A percentile compares a stretch with the other conserved stretches of the same genome.
Evolutionary conservation across 371 early-diverging fungal species (phyloP).

Genomic region (Mortierella sp.): DNA sequence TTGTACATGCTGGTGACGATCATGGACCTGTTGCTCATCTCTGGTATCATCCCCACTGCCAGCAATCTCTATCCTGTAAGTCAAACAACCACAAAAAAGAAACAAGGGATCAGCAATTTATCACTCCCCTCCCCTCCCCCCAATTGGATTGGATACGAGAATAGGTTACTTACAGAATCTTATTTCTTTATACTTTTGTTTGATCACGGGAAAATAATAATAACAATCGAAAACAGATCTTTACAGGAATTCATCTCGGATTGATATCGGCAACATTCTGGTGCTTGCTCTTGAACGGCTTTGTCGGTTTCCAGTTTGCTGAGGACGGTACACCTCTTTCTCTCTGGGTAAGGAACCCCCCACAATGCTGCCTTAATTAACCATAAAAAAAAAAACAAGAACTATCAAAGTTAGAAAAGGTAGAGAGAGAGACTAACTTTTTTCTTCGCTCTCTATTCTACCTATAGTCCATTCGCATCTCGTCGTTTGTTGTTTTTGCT

Average conservation of each 20-base stretch:
- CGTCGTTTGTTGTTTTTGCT: conserved; percentile 81
- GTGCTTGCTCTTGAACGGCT: conserved; percentile 93
- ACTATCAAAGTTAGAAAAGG: background rate
- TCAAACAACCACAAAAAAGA: conserved; percentile 12
- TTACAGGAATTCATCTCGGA: conserved; percentile 87
- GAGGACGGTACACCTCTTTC: conserved; percentile 95
- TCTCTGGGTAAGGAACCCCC: conserved; percentile 77
- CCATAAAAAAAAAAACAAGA: background rate
- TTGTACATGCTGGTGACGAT: conserved; percentile 87
- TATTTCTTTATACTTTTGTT: background rate
- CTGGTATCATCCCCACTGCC: conserved; percentile 91
- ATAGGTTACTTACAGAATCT: no score
- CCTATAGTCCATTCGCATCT: conserved; percentile 84
- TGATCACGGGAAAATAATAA: no score
- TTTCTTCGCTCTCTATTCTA: no score
- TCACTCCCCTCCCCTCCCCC: no score
- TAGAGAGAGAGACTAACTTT: no score
- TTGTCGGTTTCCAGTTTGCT: conserved; percentile 96
- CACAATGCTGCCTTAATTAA: background rate
- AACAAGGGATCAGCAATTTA: background rate
- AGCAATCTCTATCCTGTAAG: conserved; percentile 84
- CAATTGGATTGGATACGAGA: no score
- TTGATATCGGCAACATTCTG: conserved; percentile 87
- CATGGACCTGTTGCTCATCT: conserved; percentile 87
- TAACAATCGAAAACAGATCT: conserved; percentile 68